A percentile compares a stretch with the other conserved stretches of the same genome.
Conservation (phyloP, 2,329 filamentous ascomycete genomes). For the Scedosporium apiospermum region DNA sequence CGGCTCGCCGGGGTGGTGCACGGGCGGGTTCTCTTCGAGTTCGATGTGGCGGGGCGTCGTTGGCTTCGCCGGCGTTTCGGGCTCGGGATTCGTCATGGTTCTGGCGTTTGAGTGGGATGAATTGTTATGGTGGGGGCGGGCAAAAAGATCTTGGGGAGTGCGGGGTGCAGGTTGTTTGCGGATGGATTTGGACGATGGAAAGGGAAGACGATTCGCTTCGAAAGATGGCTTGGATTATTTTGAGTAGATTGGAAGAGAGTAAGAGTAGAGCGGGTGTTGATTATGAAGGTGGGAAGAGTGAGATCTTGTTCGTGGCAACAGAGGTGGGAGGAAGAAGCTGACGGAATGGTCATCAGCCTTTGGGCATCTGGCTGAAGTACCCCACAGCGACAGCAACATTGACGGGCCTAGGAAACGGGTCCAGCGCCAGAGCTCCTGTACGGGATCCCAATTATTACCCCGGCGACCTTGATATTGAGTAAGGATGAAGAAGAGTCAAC, state of each 20-base stretch:
- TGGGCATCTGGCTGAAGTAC: neutral
- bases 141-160: neutral
- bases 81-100: neutral
- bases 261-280: too few species aligned
- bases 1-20: constrained; percentile 22
- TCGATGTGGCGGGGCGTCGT: constrained; percentile 30
- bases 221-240: too few species aligned
- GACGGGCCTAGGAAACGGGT: neutral
- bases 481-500: too few species aligned
- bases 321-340: too few species aligned
- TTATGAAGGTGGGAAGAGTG: too few species aligned
- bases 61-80: neutral
- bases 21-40: constrained; percentile 28
- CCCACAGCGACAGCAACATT: neutral
- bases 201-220: too few species aligned
- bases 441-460: too few species aligned
- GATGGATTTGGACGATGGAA: too few species aligned
- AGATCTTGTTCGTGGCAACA: too few species aligned
- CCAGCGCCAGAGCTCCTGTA: too few species aligned
- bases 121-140: neutral
- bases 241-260: too few species aligned
- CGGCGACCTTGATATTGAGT: too few species aligned
- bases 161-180: neutral
- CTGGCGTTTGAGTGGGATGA: neutral
- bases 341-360: neutral